phyloP scores from a whole-genome alignment of 192 early-diverging fungal species.

The Diversispora epigaea region DNA sequence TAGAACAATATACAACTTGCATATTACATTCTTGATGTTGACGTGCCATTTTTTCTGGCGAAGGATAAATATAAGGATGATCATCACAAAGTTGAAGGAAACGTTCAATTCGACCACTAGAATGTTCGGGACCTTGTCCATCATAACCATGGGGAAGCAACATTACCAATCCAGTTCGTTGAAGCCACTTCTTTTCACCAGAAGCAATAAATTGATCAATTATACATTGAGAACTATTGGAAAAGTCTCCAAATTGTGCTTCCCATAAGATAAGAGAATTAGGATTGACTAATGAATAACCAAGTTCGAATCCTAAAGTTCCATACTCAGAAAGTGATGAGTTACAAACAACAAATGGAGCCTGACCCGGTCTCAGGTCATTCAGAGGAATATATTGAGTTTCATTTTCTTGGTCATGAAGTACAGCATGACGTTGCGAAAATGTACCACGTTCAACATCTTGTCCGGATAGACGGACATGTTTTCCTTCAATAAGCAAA shows the following conservation, averaged over 20 bases:
- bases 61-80: conserved; percentile 82
- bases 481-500: conserved; percentile 87
- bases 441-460: conserved; percentile 99
- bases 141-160: conserved; percentile 97
- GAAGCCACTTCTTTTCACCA: conserved; percentile 97
- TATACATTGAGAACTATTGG: conserved; percentile 95
- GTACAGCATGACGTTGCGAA: conserved; percentile 95
- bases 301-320: conserved; percentile 93
- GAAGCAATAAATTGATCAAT: conserved; percentile 97
- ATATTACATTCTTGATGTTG: conserved; percentile 99
- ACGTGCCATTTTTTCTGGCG: conserved; percentile 75
- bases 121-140: conserved; percentile 98
- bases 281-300: conserved; percentile 93
- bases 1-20: conserved; percentile 95
- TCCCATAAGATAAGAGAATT: conserved; percentile 96
- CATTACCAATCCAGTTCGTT: conserved; percentile 80
- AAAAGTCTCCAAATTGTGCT: conserved; percentile 98
- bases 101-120: conserved; percentile 91
- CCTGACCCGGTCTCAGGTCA: conserved; percentile 85
- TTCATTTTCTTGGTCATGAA: conserved; percentile 94
- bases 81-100: conserved; percentile 96
- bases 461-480: conserved; percentile 92
- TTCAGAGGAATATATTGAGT: conserved; percentile 79
- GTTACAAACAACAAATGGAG: conserved; percentile 87
- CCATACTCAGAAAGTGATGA: conserved; percentile 96